Evolutionary conservation across 129 eudicot genomes (phyloP), one percentile per base, ranked within the genome.

Genomic region (Escallonia rubra): DNA sequence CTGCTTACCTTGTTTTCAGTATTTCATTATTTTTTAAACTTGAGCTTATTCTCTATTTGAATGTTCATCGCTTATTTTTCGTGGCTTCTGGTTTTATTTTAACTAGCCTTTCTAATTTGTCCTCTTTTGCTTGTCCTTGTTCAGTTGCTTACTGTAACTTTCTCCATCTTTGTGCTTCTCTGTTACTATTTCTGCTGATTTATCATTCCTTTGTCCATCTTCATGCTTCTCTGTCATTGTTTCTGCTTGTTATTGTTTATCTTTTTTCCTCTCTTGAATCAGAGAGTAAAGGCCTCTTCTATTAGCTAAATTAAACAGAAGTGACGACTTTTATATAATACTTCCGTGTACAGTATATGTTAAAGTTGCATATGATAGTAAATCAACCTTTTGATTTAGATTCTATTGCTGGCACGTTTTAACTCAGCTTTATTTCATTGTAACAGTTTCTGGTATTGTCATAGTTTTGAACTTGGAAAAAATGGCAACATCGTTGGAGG

Each of bases 401-500:
- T 71, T 16, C 23, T 46, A 67, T 60, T 3, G 59, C 41, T 1
- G 34, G 34, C 1, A 1, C 34, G 1, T 23, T 23, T 0, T 23
- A 23, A 23, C 15, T 57, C 51, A 4, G 23, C 59, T 49, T 64
- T 66, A 13, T 64, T 60, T 42, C 3, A 53, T 63, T 65, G 10
- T 43, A 60, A 56, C 72, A 83, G 84, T 79, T 75, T 76, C 60
- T 68, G n/a, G 14, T 65, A 61, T 45, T 43, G 59, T 57, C 46
- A 7, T 38, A 63, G 12, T 54, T 59, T 12, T 60, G 7, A 75
- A 34, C 67, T 68, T 63, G 50, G 61, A 3, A 59, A 23, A 73
- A 68, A 86, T 89, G 93, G 90, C 94, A 16, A 89, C 81, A 94
- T 89, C 96, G 44, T 65, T 89, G 63, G 88, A 86, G 72, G 88